phyloP scores from a whole-genome alignment of 2,329 filamentous ascomycete species.

The Claviceps pusilla region DNA sequence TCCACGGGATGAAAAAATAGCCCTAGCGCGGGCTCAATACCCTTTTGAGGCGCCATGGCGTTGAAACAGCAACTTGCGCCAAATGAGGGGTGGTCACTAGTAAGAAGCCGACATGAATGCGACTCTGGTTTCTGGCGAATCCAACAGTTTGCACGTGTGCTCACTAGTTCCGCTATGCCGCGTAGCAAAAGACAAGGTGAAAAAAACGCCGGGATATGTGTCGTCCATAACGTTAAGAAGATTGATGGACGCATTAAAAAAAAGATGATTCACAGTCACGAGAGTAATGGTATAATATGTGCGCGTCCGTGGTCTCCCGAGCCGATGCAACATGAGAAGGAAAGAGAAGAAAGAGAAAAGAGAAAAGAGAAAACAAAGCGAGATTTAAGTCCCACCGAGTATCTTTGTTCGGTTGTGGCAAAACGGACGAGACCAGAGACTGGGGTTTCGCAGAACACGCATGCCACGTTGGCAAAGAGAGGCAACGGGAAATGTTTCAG shows the following conservation, averaged over 20 bases:
- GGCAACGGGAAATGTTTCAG: neutral
- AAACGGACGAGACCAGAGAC: neutral
- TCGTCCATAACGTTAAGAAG: conserved; percentile 1
- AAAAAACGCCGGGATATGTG: conserved; percentile 7
- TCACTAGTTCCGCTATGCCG: conserved; percentile 1
- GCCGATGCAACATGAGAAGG: conserved; percentile 3
- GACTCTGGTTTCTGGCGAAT: neutral
- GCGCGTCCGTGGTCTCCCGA: conserved; percentile 3
- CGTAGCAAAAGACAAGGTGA: neutral
- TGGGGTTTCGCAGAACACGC: neutral
- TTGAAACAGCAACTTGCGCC: neutral
- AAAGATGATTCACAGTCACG: neutral
- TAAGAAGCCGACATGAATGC: neutral
- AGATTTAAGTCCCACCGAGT: neutral
- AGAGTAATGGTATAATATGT: conserved; percentile 3
- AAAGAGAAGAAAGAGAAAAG: neutral
- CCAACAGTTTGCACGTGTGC: neutral
- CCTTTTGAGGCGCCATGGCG: neutral
- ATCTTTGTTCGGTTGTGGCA: neutral
- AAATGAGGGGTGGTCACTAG: neutral
- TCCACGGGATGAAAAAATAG: neutral
- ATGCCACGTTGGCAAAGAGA: neutral
- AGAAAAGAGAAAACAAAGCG: neutral
- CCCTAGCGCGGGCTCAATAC: neutral
- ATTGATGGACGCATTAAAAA: neutral